Conservation (phyloP, 805 yeast species). For the Wickerhamiella spandovensis region DNA sequence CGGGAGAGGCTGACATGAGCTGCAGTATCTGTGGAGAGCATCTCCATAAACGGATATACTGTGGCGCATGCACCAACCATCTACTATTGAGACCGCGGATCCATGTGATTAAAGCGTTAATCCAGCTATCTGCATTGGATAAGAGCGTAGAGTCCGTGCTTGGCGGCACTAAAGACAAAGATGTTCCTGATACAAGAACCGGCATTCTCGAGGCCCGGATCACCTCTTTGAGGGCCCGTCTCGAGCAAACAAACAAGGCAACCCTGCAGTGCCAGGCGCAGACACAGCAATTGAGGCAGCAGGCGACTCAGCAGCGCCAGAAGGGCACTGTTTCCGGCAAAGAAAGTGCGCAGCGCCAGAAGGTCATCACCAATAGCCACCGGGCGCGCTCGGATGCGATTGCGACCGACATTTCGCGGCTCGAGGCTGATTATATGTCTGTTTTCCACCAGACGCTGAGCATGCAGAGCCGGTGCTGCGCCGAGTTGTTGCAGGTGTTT, state of each 20-base stretch:
- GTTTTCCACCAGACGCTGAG: constrained; percentile 13
- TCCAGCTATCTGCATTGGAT: constrained; percentile 11
- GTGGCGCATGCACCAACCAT: constrained; percentile 17
- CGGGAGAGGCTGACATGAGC: constrained; percentile 7
- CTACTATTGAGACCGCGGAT: constrained; percentile 15
- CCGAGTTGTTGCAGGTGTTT: constrained; percentile 15
- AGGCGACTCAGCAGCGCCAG: constrained; percentile 2
- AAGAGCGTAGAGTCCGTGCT: constrained; percentile 8
- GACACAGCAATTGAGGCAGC: constrained; percentile 9
- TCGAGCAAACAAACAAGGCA: constrained; percentile 10
- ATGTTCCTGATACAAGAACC: constrained; percentile 11
- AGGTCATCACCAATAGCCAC: background rate
- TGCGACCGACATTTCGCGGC: background rate
- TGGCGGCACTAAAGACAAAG: background rate
- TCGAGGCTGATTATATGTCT: constrained; percentile 13
- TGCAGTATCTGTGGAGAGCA: constrained; percentile 18
- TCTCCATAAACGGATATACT: constrained; percentile 11
- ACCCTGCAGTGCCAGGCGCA: constrained; percentile 8
- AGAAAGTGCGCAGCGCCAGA: background rate
- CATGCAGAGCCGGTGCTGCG: constrained; percentile 15
- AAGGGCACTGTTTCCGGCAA: background rate
- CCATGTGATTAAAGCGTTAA: constrained; percentile 15
- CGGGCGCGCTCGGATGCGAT: background rate
- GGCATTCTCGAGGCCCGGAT: constrained; percentile 12
- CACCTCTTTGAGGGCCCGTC: constrained; percentile 9